Base-by-base conservation (phyloP, 148 eudicot genomes). In the Amaranthus palmeri region DNA sequence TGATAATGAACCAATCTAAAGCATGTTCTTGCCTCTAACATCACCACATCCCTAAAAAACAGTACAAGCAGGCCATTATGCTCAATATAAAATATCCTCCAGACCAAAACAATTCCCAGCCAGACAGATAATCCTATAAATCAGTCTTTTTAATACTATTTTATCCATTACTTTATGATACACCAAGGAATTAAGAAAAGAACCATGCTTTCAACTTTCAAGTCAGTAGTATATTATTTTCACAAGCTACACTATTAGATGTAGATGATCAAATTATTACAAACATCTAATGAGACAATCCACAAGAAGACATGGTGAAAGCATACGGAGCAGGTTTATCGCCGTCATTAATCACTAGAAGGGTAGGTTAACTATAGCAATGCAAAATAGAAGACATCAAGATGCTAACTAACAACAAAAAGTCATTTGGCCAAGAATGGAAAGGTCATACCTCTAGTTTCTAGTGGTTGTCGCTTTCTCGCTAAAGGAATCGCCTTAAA, bases 301-400 rank as follows among this genome's bases (percentile, higher is more conserved):
- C 70, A 63, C 58, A 78, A 73, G 65, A 51, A 73, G 73, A 14
- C 81, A 62, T 47, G 69, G 61, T 36, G 15, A 46, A 61, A 52
- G 70, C 69, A 56, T 46, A 68, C 61, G 70, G 73, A 78, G 77
- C 65, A 68, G 81, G 74, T 78, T 68, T 36, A 62, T 11, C 68
- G 36, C 67, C 58, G 54, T 66, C 67, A 77, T 40, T 46, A 58
- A 1, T 25, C 36, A 25, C 36, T 25, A 25, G 36, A 55, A 72
- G 46, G 8, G 13, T n/a, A 25, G 51, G 61, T 43, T 66, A 15
- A 40, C 52, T 36, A 54, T 8, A 15, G 68, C 18, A 10, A 54
- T 46, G 17, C n/a, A 4, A 59, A 3, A 13, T 5, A 61, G 10
- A 65, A 49, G 40, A 56, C 7, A 12, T 7, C 70, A 59, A 17